Evolutionary conservation across 2,329 filamentous ascomycete species (phyloP).

Genomic region (Epichloe brachyelytri): DNA sequence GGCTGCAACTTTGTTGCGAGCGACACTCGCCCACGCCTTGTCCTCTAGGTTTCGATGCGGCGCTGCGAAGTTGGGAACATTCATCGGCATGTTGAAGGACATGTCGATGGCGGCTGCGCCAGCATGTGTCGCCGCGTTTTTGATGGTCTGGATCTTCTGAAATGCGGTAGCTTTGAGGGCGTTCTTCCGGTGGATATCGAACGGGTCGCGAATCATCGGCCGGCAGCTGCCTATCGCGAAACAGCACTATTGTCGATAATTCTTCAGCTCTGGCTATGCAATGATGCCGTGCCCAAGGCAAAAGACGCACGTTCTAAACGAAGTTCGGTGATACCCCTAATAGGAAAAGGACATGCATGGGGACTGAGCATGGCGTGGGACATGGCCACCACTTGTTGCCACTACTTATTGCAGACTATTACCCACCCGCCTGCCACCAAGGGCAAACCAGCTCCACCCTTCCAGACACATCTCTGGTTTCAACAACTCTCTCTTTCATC

Average conservation of each 20-base stretch:
- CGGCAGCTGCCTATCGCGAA: constrained; percentile 17
- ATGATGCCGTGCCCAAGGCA: too few species aligned
- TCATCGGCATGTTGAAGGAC: constrained; percentile 55
- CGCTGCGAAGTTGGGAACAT: constrained; percentile 55
- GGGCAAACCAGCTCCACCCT: not conserved
- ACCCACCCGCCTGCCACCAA: too few species aligned
- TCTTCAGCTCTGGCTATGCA: not conserved
- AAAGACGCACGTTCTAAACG: too few species aligned
- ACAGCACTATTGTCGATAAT: not conserved
- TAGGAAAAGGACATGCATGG: too few species aligned
- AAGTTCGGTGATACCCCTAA: too few species aligned
- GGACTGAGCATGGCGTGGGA: too few species aligned
- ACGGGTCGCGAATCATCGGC: constrained; percentile 31
- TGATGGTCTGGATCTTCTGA: constrained; percentile 29
- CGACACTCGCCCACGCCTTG: constrained; percentile 45
- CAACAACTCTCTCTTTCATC: not conserved
- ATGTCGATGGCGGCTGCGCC: constrained; percentile 40
- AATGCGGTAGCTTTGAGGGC: constrained; percentile 36
- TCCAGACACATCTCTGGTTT: not conserved
- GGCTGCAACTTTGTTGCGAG: constrained; percentile 21
- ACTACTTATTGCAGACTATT: too few species aligned
- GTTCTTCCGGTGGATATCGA: constrained; percentile 29
- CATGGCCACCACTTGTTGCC: not conserved
- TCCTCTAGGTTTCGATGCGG: constrained; percentile 54
- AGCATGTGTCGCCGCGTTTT: constrained; percentile 35